A percentile compares a stretch with the other conserved stretches of the same genome.
phyloP scores from a whole-genome alignment of 2,329 filamentous ascomycete species.

The Cladosporium sp. region DNA sequence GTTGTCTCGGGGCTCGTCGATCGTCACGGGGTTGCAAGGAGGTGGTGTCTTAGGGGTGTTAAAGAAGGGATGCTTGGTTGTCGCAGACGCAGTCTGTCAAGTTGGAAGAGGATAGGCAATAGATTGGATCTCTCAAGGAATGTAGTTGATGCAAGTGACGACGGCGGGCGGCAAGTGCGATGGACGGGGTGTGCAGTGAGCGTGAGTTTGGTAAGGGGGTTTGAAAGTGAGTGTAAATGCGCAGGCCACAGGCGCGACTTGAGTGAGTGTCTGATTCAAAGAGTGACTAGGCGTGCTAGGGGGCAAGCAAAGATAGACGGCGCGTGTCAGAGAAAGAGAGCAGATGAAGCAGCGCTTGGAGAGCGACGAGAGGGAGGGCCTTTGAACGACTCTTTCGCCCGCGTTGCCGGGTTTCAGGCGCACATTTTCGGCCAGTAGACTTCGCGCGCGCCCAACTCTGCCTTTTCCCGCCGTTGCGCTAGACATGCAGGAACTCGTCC shows the following conservation, averaged over 20 bases:
- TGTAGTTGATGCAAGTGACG: conserved; percentile 3
- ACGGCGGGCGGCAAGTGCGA: conserved; percentile 8
- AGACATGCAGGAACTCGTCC: not conserved
- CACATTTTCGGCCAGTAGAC: not conserved
- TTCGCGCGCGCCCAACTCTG: not conserved
- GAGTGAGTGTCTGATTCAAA: conserved; percentile 18
- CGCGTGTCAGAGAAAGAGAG: conserved; percentile 16
- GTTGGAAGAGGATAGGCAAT: conserved; percentile 5
- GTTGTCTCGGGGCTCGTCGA: conserved; percentile 4
- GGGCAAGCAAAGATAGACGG: not conserved
- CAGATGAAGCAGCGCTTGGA: conserved; percentile 4
- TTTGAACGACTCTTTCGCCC: not conserved
- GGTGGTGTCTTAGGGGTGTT: conserved; percentile 1
- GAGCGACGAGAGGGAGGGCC: not conserved
- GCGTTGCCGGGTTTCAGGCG: conserved; percentile 5
- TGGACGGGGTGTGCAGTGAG: conserved; percentile 11
- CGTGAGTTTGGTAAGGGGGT: not conserved
- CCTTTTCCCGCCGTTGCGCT: not conserved
- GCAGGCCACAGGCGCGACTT: conserved; percentile 21
- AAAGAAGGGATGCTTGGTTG: conserved; percentile 16
- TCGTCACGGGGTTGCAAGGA: conserved; percentile 6
- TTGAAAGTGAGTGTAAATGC: conserved; percentile 16
- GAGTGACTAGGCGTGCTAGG: conserved; percentile 21
- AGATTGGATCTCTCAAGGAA: conserved; percentile 15
- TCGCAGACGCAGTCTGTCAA: conserved; percentile 18